Base-by-base conservation (phyloP, 2,329 filamentous ascomycete genomes). In the Talaromyces sp. region DNA sequence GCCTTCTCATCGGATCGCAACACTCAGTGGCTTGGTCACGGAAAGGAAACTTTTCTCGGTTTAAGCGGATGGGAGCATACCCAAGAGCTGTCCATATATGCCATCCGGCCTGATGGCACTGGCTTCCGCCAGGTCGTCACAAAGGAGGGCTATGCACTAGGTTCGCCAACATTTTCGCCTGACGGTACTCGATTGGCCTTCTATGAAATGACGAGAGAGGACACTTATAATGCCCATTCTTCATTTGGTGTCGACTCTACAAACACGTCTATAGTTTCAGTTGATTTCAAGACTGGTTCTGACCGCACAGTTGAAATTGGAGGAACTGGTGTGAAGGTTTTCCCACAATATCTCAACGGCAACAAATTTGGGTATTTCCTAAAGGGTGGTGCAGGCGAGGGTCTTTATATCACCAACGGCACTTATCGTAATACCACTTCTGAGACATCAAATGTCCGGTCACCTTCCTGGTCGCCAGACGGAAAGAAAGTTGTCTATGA, bases 401-500 rank as follows among this genome's bases (percentile, higher is more conserved):
- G 61, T 2, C 58, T 63, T 35, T 32, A 57, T 27, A 60, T 60
- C 58, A 35, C 35, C 35, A 31, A 58, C 55, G 38, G 38, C 49
- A 41, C 38, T 3, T 32, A 61, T 29, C 17, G 43, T 13, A 46
- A 46, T 46, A 46, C 43, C 24, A 46, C 43, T 46, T 46, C n/a
- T 24, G 21, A 24, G 43, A 19, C 43, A 46, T 46, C 14, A 17
- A 38, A 17, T n/a, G 14, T 60, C 54, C 35, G 55, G 26, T 21
- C 55, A 21, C 61, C 61, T 29, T 31, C 54, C 2, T 63, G 61
- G 58, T 58, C 54, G 8, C 55, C 61, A 13, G 58, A 63, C n/a
- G 58, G 61, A 13, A 60, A 55, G 32, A 51, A 60, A n/a, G 32
- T 63, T 21, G 56, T 63, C 4, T 63, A 58, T n/a, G 61, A 63